Evolutionary conservation across 768 basidiomycete species (phyloP), one percentile per base, ranked within the genome.

Genomic region (Ramaria sp.): DNA sequence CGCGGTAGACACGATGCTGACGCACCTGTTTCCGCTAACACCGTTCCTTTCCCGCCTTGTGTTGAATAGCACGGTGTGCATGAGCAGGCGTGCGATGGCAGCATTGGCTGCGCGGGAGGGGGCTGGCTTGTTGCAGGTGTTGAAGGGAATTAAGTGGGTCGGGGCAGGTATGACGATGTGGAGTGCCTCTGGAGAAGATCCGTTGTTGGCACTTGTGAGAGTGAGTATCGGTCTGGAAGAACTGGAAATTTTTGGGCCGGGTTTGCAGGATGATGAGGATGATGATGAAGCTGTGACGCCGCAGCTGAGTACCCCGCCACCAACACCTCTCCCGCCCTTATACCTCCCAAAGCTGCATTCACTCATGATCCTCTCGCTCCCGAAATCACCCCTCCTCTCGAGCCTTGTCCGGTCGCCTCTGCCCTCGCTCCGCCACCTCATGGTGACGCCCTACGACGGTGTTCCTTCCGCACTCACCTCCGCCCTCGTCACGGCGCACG

Each of bases 361-460:
- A 19, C 65, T 91, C 20, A 74, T 79, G 17, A 62, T 90, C 17
- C 70, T 88, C 20, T 84, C 85, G 1, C 79, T 87, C 71, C 81
- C 83, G 51, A 76, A 73, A 6, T 86, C 85, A 4, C 78, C 82
- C 20, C 71, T 88, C 33, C 72, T 89, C 68, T 69, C 77, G 39
- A 74, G 78, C 15, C 71, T 92, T 27, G 69, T 88, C 17, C 66
- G 72, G 39, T 77, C 84, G 0, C 66, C 79, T 0, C 78, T 92
- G 13, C 88, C 86, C 3, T 69, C 75, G 3, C 71, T 92, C 42
- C 73, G 66, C 34, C 82, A 81, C 61, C 71, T 91, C 19, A 83
- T 78, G 13, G 65, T 91, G 38, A 88, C 88, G 1, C 87, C 88
- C 1, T 88, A 85, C 63, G 77, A 86, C 55, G 86, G 88, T 62